Evolutionary conservation across 176 grass and related monocot species (phyloP), one percentile per base, ranked within the genome.

Genomic region (Carex pumila): DNA sequence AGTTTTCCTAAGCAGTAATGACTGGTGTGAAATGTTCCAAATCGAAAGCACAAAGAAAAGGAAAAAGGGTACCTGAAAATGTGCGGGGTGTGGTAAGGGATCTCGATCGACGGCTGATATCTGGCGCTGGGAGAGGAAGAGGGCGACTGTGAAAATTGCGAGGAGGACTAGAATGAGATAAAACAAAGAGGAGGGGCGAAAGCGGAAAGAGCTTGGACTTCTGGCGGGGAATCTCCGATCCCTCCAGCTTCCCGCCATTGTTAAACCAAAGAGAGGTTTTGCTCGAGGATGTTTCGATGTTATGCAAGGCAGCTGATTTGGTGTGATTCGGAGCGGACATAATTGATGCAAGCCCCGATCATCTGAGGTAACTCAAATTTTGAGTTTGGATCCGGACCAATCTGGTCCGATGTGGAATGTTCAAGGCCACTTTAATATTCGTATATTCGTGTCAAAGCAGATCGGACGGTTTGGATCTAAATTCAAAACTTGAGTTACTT

Each of bases 71-170:
- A 52, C 39, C 15, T 59, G 60, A 12, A 32, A 18, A 11, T 72
- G 67, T 12, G 18, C 69, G 19, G 81, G 30, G 60, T 50, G 47
- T 49, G 55, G 62, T 30, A 71, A 43, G 39, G 86, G 86, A 73
- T 73, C 69, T 6, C 81, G 65, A 75, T 87, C 89, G 79, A 98
- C 86, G 45, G 86, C 90, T 10, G 88, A 77, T 65, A 91, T 77
- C 80, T 94, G 89, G 79, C 83, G 87, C 18, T 94, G 91, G 29
- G 91, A 90, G 63, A 90, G 85, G 84, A 93, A 62, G 82, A 91
- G 76, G 39, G 85, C 36, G 56, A 67, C 73, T 36, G 91, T 74
- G 58, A 88, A 87, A 60, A 78, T 43, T 12, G 90, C 45, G 22
- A 93, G 80, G 49, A 93, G 64, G 75, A 54, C 14, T 17, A 83